Conservation (phyloP, 2,329 filamentous ascomycete genomes). For the Leptographium galeiforme region DNA sequence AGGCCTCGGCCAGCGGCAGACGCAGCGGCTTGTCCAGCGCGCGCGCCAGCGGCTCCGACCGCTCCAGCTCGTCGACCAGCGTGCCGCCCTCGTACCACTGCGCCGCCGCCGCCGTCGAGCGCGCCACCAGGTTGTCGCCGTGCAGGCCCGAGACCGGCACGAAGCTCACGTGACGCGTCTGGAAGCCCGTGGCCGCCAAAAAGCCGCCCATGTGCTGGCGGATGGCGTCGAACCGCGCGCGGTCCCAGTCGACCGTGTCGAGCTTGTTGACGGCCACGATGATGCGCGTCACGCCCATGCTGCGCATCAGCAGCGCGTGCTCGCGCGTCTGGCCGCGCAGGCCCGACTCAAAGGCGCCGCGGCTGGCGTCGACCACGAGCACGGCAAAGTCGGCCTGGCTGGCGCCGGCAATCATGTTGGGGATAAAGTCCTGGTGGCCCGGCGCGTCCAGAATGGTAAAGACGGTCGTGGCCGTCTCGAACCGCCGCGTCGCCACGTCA, state of each 20-base stretch:
- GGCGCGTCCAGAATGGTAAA: slow-evolving; percentile 96
- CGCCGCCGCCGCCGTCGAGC: slow-evolving; percentile 39
- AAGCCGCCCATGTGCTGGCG: slow-evolving; percentile 72
- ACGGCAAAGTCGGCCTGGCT: slow-evolving; percentile 94
- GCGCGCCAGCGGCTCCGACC: slow-evolving; percentile 58
- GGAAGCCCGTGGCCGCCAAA: slow-evolving; percentile 68
- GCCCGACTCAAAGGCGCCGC: slow-evolving; percentile 85
- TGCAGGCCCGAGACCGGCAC: slow-evolving; percentile 81
- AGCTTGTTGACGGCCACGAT: slow-evolving; percentile 94
- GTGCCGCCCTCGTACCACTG: slow-evolving; percentile 74
- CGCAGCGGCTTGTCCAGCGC: slow-evolving; percentile 68
- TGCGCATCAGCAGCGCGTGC: slow-evolving; percentile 78
- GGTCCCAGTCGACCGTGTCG: slow-evolving; percentile 72
- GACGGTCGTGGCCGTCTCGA: slow-evolving; percentile 72
- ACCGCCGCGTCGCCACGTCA: slow-evolving; percentile 89
- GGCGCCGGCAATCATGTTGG: slow-evolving; percentile 97
- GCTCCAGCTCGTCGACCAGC: slow-evolving; percentile 72
- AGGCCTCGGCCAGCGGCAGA: slow-evolving; percentile 79
- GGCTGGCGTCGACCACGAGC: slow-evolving; percentile 81
- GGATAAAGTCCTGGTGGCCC: slow-evolving; percentile 89
- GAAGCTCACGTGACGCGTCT: slow-evolving; percentile 67
- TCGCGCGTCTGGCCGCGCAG: slow-evolving; percentile 89
- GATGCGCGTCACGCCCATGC: slow-evolving; percentile 77
- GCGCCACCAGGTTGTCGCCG: slow-evolving; percentile 69
- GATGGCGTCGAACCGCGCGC: slow-evolving; percentile 75